phyloP scores from a whole-genome alignment of 345 rosid genomes.

The Lepidium aucheri region DNA sequence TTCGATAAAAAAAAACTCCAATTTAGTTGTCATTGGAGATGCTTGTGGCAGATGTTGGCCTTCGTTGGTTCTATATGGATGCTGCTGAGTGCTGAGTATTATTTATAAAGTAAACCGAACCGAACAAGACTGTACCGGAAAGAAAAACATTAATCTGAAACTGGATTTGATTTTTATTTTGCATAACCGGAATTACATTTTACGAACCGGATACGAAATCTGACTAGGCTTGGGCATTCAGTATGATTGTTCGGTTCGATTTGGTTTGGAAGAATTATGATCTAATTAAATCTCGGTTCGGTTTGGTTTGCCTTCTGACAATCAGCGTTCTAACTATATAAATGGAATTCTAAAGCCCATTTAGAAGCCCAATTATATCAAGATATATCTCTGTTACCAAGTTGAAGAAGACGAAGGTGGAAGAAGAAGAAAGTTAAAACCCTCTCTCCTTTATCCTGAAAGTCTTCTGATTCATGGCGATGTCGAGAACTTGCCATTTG shows the following conservation, averaged over 20 bases:
- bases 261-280: neutral
- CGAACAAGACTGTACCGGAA: neutral
- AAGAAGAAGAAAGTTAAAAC: neutral
- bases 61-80: neutral
- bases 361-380: neutral
- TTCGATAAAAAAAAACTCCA: conserved; percentile 7
- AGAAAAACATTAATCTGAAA: neutral
- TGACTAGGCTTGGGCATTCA: neutral
- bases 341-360: neutral
- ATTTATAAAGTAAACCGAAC: neutral
- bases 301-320: neutral
- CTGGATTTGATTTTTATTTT: neutral
- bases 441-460: neutral
- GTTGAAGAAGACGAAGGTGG: neutral
- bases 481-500: conserved; percentile 12
- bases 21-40: conserved; percentile 3
- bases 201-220: neutral
- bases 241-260: neutral
- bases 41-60: conserved; percentile 14
- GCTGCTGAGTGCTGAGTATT: conserved; percentile 11
- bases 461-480: conserved; percentile 15
- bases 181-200: neutral
- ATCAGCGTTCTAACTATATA: neutral
- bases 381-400: neutral
- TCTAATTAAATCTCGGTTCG: neutral